phyloP scores from a whole-genome alignment of 345 rosid species.

The Brassica incana region DNA sequence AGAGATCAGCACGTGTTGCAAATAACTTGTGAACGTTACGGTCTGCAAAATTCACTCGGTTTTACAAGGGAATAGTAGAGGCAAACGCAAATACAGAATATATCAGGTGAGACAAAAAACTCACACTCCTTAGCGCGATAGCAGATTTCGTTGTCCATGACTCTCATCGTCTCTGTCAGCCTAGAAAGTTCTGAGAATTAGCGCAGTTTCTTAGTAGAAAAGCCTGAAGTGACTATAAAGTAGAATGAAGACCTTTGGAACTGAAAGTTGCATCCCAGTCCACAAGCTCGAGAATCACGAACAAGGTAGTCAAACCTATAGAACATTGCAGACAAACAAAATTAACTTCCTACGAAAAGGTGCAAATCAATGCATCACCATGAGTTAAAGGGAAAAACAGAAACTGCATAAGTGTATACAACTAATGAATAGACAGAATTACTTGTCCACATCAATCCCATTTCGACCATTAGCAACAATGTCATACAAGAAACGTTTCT shows the following conservation, averaged over 20 bases:
- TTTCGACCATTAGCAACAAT: constrained; percentile 98
- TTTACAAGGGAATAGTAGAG: constrained; percentile 6
- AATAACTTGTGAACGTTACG: constrained; percentile 80
- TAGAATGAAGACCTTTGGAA: constrained; percentile 62
- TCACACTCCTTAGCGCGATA: constrained; percentile 90
- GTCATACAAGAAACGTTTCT: constrained; percentile 84
- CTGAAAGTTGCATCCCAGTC: constrained; percentile 80
- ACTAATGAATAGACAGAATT: constrained; percentile 20
- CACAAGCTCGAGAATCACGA: constrained; percentile 95
- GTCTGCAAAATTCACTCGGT: constrained; percentile 51
- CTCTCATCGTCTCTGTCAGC: constrained; percentile 89
- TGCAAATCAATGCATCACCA: not conserved
- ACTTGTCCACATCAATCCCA: constrained; percentile 97
- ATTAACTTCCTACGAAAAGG: not conserved
- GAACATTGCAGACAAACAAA: not conserved
- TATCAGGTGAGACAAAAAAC: constrained; percentile 39
- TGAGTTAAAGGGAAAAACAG: not conserved
- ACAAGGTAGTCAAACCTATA: constrained; percentile 90
- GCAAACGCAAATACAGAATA: constrained; percentile 5
- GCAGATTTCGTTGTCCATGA: constrained; percentile 88
- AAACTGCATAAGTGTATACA: constrained; percentile 29
- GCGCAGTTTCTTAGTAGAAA: constrained; percentile 16
- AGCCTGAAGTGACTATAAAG: constrained; percentile 13
- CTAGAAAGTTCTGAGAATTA: constrained; percentile 45
- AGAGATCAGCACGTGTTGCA: constrained; percentile 87